Base-by-base conservation (phyloP, 108 stramenopile species). In the Skeletonema grethae region DNA sequence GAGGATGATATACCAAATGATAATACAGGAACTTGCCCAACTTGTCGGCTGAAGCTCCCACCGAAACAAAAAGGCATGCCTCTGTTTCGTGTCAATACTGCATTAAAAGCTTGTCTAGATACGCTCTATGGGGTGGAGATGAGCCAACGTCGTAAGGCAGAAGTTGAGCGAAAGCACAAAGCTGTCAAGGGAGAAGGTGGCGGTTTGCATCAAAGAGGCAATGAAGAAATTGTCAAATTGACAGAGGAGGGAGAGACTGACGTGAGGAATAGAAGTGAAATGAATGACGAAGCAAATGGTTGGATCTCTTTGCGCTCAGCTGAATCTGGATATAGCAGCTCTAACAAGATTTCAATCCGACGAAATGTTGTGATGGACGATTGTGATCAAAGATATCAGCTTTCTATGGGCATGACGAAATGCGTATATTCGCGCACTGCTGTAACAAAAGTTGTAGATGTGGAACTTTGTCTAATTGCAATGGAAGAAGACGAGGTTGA, bases 401-500 rank as follows among this genome's bases (percentile, higher is more conserved):
- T 88, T 20, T 82, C 84, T 2, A 43, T 88, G 59, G 76, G 62
- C 1, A 20, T 87, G 15, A 76, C 62, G 20, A 62, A 70, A 38
- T 67, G 72, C 22, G 29, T 28, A 0, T 68, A 57, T 58, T 41
- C 65, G 8, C 22, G 50, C 22, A 53, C 50, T 22, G 50, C 50
- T 22, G 8, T 22, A 10, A 18, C 50, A 10, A 53, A 69, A 25
- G 58, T 73, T 53, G 43, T 87, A 20, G 65, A 72, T 36, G 62
- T 88, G 30, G 66, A 74, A 43, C 63, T 89, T 2, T 85, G 85
- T 61, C 72, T 90, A 0, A 53, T 90, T 48, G 57, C 81, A 2
- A 87, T 90, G 86, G 86, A 90, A 61, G 88, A 90, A 70, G 88
- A 90, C 62, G 88, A 90, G 55, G 84, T 77, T 16, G 77, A 57